A percentile compares a stretch with the other conserved stretches of the same genome.
Evolutionary conservation across 2,329 filamentous ascomycete genomes (phyloP).

Genomic region (Colletotrichum limetticola): DNA sequence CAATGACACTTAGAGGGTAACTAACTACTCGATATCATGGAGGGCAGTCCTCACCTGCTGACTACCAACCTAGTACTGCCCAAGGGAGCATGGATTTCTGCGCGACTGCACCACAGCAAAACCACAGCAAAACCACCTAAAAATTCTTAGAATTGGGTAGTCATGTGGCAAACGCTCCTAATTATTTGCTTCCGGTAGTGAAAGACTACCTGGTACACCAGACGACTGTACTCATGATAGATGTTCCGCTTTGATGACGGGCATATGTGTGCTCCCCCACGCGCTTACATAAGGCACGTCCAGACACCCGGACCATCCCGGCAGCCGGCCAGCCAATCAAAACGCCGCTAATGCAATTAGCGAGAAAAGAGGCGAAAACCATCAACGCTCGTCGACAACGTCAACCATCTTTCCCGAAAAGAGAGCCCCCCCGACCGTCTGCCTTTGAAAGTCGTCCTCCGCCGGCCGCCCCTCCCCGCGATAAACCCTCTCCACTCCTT

Average conservation of each 20-base stretch:
- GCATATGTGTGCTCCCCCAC: not conserved
- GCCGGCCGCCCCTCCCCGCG: constrained; percentile 20
- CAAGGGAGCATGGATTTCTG: no score
- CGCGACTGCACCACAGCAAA: no score
- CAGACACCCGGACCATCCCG: constrained; percentile 9
- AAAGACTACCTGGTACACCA: no score
- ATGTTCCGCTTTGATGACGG: not conserved
- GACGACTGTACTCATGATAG: not conserved
- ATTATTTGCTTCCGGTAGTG: no score
- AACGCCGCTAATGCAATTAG: constrained; percentile 22
- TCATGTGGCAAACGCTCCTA: no score
- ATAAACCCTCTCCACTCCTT: constrained; percentile 28
- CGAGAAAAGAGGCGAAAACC: constrained; percentile 33
- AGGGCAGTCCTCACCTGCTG: no score
- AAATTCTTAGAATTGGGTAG: no score
- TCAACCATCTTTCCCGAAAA: constrained; percentile 24
- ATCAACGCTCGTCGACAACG: constrained; percentile 26
- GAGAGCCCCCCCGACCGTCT: constrained; percentile 12
- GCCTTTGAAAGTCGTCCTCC: not conserved
- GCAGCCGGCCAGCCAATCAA: constrained; percentile 24
- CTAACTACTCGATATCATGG: no score
- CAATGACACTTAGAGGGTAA: no score
- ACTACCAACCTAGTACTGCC: no score
- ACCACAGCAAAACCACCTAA: no score
- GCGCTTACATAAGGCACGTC: constrained; percentile 21